Evolutionary conservation across 495 filamentous ascomycete genomes (phyloP), one percentile per base, ranked within the genome.

Genomic region (Penicillium lagena): DNA sequence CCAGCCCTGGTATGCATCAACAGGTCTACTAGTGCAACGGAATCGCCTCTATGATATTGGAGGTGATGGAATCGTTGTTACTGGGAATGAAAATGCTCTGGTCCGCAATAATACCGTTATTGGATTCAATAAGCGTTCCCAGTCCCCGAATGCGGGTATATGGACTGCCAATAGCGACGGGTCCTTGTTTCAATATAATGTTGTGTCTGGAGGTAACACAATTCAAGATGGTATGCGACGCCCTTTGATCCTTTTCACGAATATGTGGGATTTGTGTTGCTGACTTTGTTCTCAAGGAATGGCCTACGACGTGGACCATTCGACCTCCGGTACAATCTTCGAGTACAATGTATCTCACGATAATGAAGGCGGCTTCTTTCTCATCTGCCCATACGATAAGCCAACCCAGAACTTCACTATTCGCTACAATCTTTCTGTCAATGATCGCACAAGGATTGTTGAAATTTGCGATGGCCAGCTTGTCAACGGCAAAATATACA

Each of bases 21-120:
- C 15, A 22, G 37, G 37, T 12, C 28, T 39, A n/a, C 10, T 39
- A 7, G 28, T 39, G 11, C 37, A 39, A 39, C 12, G 37, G 7
- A 39, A 39, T 27, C 37, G 37, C 28, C 37, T 39, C 15, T 39
- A 39, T n/a, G 37, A 39, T 39, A 39, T 39, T 28, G 37, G 37
- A 7, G 37, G 37, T 5, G 37, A 39, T 39, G 37, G 37, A 22
- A 39, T 39, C 37, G 37, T 39, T 27, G 14, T 39, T 27, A 39
- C 12, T 15, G 37, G 37, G 0, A 27, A 39, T 27, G 12, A 39
- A 12, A 27, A 39, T 28, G 37, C 37, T 12, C 13, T 17, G 6
- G 15, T 39, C 7, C 37, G 17, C 3, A 39, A 13, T 11, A 22
- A 22, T 22, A 22, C 22, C 22, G 22, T 22, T 6, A 22, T 22